Evolutionary conservation across 352 stramenopile genomes (phyloP).

Genomic region (Phytopythium litorale): DNA sequence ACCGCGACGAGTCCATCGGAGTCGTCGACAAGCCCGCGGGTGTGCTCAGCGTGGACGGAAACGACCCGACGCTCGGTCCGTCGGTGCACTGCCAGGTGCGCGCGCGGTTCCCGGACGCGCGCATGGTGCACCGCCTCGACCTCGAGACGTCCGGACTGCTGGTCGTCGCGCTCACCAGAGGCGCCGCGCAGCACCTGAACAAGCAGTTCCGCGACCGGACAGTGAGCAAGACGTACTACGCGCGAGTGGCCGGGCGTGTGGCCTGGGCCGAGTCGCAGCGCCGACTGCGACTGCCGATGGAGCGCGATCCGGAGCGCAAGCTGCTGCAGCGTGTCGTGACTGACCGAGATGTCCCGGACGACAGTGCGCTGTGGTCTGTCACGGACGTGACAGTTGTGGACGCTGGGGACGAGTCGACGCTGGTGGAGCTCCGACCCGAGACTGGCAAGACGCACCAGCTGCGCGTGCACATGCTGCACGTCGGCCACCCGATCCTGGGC

Average conservation of each 20-base stretch:
- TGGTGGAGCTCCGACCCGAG: slow-evolving; percentile 65
- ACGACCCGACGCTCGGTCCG: slow-evolving; percentile 15
- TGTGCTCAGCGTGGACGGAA: slow-evolving; percentile 58
- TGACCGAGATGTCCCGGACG: slow-evolving; percentile 16
- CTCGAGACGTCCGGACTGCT: slow-evolving; percentile 71
- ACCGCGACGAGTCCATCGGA: slow-evolving; percentile 44
- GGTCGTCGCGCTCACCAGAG: slow-evolving; percentile 57
- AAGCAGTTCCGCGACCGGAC: slow-evolving; percentile 58
- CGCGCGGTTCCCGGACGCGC: slow-evolving; percentile 39
- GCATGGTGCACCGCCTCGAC: slow-evolving; percentile 80
- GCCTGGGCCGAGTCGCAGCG: slow-evolving; percentile 15
- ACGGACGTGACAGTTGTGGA: slow-evolving; percentile 26
- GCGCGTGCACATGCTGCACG: slow-evolving; percentile 90
- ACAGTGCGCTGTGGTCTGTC: slow-evolving; percentile 27
- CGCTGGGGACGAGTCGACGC: slow-evolving; percentile 18
- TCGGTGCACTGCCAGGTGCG: slow-evolving; percentile 50
- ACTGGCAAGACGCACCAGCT: slow-evolving; percentile 94
- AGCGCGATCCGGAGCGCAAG: slow-evolving; percentile 33
- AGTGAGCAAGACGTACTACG: slow-evolving; percentile 59
- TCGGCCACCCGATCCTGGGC: slow-evolving; percentile 92
- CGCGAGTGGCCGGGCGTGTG: slow-evolving; percentile 42
- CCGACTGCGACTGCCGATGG: slow-evolving; percentile 44
- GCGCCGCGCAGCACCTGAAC: slow-evolving; percentile 57
- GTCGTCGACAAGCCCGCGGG: slow-evolving; percentile 62
- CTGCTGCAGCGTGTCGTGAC: slow-evolving; percentile 51